Evolutionary conservation across 345 rosid genomes (phyloP).

Genomic region (Camelina laxa): DNA sequence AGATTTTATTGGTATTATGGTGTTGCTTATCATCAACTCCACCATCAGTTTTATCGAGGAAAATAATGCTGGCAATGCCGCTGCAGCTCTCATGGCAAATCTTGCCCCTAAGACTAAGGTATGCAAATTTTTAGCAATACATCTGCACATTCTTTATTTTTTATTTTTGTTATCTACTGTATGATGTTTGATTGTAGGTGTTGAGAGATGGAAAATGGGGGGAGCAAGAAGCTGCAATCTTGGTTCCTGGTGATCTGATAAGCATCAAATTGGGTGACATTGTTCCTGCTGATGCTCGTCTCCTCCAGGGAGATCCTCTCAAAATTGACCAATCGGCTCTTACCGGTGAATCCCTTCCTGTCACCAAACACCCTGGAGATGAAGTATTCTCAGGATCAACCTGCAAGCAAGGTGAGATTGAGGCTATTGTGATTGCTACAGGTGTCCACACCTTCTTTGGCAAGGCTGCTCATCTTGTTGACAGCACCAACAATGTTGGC

Average conservation of each 20-base stretch:
- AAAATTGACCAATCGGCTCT: slow-evolving; percentile 94
- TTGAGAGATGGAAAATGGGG: slow-evolving; percentile 85
- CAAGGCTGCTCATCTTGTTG: slow-evolving; percentile 95
- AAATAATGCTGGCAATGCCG: slow-evolving; percentile 94
- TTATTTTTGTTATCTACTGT: not conserved
- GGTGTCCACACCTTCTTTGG: slow-evolving; percentile 97
- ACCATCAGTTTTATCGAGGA: slow-evolving; percentile 96
- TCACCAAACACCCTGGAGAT: slow-evolving; percentile 70
- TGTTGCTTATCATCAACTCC: slow-evolving; percentile 80
- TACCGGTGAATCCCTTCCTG: slow-evolving; percentile 89
- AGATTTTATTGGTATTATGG: slow-evolving; percentile 79
- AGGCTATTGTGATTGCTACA: slow-evolving; percentile 89
- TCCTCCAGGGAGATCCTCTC: slow-evolving; percentile 85
- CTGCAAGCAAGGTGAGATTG: slow-evolving; percentile 96
- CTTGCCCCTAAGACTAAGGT: slow-evolving; percentile 95
- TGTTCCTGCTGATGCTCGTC: slow-evolving; percentile 93
- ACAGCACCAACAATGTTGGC: slow-evolving; percentile 90
- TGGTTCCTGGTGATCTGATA: slow-evolving; percentile 91
- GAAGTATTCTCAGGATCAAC: slow-evolving; percentile 90
- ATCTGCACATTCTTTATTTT: not conserved
- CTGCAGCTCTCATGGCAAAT: slow-evolving; percentile 94
- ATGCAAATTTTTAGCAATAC: not conserved
- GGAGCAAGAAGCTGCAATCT: slow-evolving; percentile 77
- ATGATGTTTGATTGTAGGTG: slow-evolving; percentile 48
- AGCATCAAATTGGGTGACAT: slow-evolving; percentile 93